Conservation (phyloP, 2,329 filamentous ascomycete species). For the Arthrinium phaeospermum region DNA sequence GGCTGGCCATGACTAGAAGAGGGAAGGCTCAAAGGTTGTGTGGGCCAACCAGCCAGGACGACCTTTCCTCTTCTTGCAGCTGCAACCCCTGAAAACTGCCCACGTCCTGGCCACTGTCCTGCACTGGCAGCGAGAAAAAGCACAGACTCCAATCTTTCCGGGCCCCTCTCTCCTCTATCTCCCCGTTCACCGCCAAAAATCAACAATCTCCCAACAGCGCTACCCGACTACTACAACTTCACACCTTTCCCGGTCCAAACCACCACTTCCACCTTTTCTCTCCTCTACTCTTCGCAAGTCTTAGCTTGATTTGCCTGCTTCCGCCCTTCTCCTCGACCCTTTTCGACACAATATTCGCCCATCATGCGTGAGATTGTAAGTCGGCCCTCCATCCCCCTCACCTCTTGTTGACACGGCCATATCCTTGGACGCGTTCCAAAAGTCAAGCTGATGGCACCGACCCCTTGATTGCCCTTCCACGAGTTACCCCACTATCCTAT, state of each 20-base stretch:
- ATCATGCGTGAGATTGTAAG: constrained; percentile 79
- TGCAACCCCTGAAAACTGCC: constrained; percentile 14
- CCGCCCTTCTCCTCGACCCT: constrained; percentile 30
- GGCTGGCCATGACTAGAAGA: constrained; percentile 4
- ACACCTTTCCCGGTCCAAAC: constrained; percentile 16
- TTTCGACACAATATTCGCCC: constrained; percentile 43
- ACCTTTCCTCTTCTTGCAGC: constrained; percentile 4
- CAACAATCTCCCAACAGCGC: constrained; percentile 23
- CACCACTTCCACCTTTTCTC: constrained; percentile 19
- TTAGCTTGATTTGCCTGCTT: constrained; percentile 31
- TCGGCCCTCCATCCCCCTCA: constrained; percentile 35
- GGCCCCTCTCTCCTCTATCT: constrained; percentile 10
- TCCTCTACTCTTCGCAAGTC: constrained; percentile 20
- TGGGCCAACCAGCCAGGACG: neutral
- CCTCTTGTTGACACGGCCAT: constrained; percentile 12
- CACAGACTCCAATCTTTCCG: constrained; percentile 8
- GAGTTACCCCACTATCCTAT: constrained; percentile 10
- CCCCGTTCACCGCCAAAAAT: constrained; percentile 22
- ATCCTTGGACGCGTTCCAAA: constrained; percentile 46
- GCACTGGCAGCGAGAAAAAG: neutral
- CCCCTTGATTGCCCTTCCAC: constrained; percentile 16
- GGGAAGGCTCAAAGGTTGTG: constrained; percentile 4
- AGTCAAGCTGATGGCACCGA: constrained; percentile 21
- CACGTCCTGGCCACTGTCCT: neutral
- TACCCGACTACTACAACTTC: constrained; percentile 20